A percentile compares a stretch with the other conserved stretches of the same genome.
These are phyloP conservation scores for Camellia oleifera DNA, from an alignment of 179 eudicot species.

Conservation along the genomic window DNA sequence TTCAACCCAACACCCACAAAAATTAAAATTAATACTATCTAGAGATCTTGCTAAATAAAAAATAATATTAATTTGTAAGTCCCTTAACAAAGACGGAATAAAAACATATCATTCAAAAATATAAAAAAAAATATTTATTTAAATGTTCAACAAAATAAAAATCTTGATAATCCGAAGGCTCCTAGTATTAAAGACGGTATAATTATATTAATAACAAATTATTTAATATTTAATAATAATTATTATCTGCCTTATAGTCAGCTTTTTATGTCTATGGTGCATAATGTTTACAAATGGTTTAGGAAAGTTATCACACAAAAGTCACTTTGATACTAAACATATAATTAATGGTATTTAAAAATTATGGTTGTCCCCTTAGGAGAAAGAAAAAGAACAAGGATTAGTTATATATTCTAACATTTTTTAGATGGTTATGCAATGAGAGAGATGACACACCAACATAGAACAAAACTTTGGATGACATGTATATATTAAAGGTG, in stretches of 20 bases:
- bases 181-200: background rate
- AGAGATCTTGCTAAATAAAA: too few species aligned
- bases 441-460: constrained; percentile 2
- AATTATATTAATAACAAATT: background rate
- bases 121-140: too few species aligned
- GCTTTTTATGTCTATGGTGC: background rate
- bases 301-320: background rate
- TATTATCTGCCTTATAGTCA: background rate
- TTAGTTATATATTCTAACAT: background rate
- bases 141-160: too few species aligned
- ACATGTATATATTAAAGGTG: background rate
- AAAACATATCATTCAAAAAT: too few species aligned
- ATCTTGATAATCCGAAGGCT: too few species aligned
- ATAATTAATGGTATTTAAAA: background rate
- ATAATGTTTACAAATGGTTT: background rate
- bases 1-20: too few species aligned
- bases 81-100: too few species aligned
- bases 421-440: constrained; percentile 7
- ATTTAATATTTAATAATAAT: background rate
- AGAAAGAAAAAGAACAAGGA: background rate
- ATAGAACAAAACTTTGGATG: constrained; percentile 10
- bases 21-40: too few species aligned
- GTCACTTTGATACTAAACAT: background rate
- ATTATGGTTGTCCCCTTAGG: constrained; percentile 8
- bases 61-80: too few species aligned